These are phyloP conservation scores for Globisporangium irregulare DNA, from an alignment of 352 stramenopile genomes.

Conservation along the genomic window DNA sequence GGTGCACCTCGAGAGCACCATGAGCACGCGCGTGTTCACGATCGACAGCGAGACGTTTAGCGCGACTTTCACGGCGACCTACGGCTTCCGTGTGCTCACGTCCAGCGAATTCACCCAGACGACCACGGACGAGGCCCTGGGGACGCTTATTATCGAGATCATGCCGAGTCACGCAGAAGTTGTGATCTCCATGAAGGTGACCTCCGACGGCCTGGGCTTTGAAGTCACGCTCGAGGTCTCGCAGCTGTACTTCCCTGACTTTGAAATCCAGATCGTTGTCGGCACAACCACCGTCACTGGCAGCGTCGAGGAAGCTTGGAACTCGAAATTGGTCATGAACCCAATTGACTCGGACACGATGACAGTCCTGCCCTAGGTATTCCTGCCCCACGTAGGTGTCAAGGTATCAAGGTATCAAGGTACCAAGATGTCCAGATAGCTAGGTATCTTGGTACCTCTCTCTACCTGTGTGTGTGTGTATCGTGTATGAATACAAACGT, in stretches of 20 bases:
- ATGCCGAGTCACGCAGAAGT: slow-evolving; percentile 7
- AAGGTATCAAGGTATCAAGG: background rate
- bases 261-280: slow-evolving; percentile 2
- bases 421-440: background rate
- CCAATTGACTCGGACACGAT: slow-evolving; percentile 4
- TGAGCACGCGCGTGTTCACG: slow-evolving; percentile 3
- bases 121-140: slow-evolving; percentile 11
- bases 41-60: slow-evolving; percentile 12
- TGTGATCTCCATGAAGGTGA: background rate
- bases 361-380: background rate
- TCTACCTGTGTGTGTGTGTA: no score
- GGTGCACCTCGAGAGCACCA: slow-evolving; percentile 13
- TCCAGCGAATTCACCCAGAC: slow-evolving; percentile 12
- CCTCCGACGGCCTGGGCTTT: background rate
- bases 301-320: background rate
- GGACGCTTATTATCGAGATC: slow-evolving; percentile 9
- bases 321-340: background rate
- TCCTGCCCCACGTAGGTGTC: background rate
- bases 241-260: slow-evolving; percentile 11
- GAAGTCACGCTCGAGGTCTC: slow-evolving; percentile 11
- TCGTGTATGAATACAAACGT: background rate
- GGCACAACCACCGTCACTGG: background rate
- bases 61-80: slow-evolving; percentile 18
- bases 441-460: background rate
- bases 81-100: slow-evolving; percentile 17